A percentile compares a stretch with the other conserved stretches of the same genome.
Evolutionary conservation across 2,329 filamentous ascomycete genomes (phyloP).

Genomic region (Fusarium sp.): DNA sequence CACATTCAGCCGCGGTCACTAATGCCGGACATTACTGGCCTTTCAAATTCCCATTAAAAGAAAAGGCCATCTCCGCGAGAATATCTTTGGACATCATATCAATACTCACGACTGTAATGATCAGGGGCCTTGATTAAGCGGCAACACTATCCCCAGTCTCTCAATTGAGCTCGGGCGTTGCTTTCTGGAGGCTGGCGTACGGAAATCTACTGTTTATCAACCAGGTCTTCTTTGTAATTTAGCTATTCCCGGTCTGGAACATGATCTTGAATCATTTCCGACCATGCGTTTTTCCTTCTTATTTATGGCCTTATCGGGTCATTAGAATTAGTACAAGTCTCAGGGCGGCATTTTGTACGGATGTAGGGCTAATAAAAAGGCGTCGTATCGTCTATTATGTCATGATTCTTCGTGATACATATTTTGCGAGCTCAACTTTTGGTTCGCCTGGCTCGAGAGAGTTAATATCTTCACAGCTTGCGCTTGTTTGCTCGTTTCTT

Average conservation of each 20-base stretch:
- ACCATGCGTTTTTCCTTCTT: slow-evolving; percentile 26
- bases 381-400: slow-evolving; percentile 43
- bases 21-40: slow-evolving; percentile 40
- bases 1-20: slow-evolving; percentile 22
- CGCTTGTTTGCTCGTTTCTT: slow-evolving; percentile 63
- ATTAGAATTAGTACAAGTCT: slow-evolving; percentile 5
- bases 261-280: slow-evolving; percentile 25
- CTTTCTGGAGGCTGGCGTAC: slow-evolving; percentile 39
- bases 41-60: slow-evolving; percentile 9
- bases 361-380: slow-evolving; percentile 31
- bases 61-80: slow-evolving; percentile 28
- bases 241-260: slow-evolving; percentile 28
- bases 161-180: slow-evolving; percentile 21
- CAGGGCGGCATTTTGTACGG: slow-evolving; percentile 31
- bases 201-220: slow-evolving; percentile 38
- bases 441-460: neutral
- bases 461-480: slow-evolving; percentile 55
- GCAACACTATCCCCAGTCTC: slow-evolving; percentile 27
- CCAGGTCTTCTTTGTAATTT: slow-evolving; percentile 41
- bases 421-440: slow-evolving; percentile 11
- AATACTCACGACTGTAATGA: slow-evolving; percentile 45
- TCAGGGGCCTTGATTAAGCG: slow-evolving; percentile 35
- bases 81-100: slow-evolving; percentile 23
- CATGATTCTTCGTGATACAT: slow-evolving; percentile 43
- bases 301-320: slow-evolving; percentile 20